Evolutionary conservation across 805 yeast species (phyloP).

Genomic region (Pichia deserticola): DNA sequence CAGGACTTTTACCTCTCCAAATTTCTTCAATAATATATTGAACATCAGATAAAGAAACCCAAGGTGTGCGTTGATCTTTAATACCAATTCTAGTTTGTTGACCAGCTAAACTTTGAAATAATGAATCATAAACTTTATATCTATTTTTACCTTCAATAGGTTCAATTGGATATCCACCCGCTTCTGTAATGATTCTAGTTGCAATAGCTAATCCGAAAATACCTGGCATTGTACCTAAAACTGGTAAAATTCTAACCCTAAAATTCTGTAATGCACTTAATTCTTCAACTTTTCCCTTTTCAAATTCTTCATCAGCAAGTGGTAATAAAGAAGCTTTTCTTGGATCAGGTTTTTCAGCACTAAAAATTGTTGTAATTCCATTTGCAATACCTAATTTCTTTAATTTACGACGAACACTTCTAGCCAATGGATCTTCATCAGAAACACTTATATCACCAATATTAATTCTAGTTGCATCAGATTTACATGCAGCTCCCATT

Average conservation of each 20-base stretch:
- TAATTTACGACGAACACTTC: constrained; percentile 77
- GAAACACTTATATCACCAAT: constrained; percentile 84
- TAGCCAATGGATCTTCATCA: constrained; percentile 89
- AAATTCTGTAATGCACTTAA: constrained; percentile 81
- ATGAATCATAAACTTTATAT: constrained; percentile 74
- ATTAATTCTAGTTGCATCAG: constrained; percentile 88
- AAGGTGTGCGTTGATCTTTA: constrained; percentile 65
- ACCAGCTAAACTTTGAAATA: constrained; percentile 76
- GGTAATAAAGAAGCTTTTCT: constrained; percentile 85
- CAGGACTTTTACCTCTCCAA: constrained; percentile 85
- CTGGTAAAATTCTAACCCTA: constrained; percentile 92
- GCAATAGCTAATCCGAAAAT: constrained; percentile 90
- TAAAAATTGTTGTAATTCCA: constrained; percentile 81
- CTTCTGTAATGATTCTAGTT: constrained; percentile 67
- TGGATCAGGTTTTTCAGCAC: constrained; percentile 96
- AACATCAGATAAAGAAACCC: constrained; percentile 58
- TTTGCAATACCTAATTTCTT: constrained; percentile 68
- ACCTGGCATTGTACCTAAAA: constrained; percentile 94
- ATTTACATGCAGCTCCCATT: constrained; percentile 96
- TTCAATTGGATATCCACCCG: constrained; percentile 85
- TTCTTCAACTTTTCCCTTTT: constrained; percentile 79
- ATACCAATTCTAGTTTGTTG: constrained; percentile 77
- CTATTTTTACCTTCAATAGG: constrained; percentile 89
- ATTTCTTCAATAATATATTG: constrained; percentile 86
- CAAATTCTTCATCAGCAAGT: constrained; percentile 71